Evolutionary conservation across 1,284 basidiomycete species (phyloP), one percentile per base, ranked within the genome.

Genomic region (Exsudoporus floridanus): DNA sequence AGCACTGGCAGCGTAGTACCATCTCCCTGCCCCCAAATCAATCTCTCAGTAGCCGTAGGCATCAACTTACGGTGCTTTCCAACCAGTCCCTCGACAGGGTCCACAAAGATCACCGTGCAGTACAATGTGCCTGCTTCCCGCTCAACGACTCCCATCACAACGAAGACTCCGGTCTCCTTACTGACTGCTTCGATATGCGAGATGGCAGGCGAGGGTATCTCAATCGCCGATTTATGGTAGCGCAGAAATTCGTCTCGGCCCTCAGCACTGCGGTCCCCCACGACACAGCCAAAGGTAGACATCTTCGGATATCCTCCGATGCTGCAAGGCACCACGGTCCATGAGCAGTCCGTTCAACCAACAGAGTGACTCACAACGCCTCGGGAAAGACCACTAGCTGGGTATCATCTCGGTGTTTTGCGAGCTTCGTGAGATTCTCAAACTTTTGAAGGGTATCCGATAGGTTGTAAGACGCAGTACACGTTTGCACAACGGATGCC

Each of bases 331-430:
- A 25, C 27, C 33, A 54, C 18, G 0, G 41, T 42, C 40, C 37
- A 44, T 34, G 18, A 31, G 23, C 18, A 30, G 10, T 19, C 7
- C 25, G 0, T n/a, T 19, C 23, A 30, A 23, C n/a, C 31, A 12
- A 41, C 50, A 34, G 16, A 46, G 18, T 25, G 9, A 75, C 81
- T 64, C 69, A 86, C 76, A 86, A 88, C 18, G 84, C 88, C 65
- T 90, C 87, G 3, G 87, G 88, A 61, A 90, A 86, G 14, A 89
- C 82, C 25, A 78, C 82, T 2, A 90, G 65, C 59, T 84, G 77
- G 0, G 79, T 72, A 4, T 73, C 73, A 56, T 81, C 79, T 39
- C 78, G 71, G 34, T 79, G 73, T 53, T 76, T 78, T 7, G 83
- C 82, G 7, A 80, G 64, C 18, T 66, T 74, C 13, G 78, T 76